A percentile compares a stretch with the other conserved stretches of the same genome.
phyloP scores from a whole-genome alignment of 805 yeast species.

The Zygosaccharomyces pseudorouxii region DNA sequence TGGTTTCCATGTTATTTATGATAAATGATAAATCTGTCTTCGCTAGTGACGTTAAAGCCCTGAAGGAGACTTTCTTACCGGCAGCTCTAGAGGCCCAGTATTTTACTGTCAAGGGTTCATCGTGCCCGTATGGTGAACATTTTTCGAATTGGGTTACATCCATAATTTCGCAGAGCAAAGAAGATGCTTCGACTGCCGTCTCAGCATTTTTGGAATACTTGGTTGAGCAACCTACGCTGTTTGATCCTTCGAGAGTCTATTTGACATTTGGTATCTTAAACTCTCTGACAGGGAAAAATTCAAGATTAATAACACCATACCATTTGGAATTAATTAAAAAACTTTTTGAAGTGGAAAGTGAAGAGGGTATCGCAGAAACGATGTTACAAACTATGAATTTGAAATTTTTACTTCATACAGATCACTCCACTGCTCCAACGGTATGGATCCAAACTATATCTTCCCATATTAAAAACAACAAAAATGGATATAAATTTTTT shows the following conservation, averaged over 20 bases:
- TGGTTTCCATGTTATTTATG: slow-evolving; percentile 51
- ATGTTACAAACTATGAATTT: slow-evolving; percentile 50
- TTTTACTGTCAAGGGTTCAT: slow-evolving; percentile 42
- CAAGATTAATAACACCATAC: slow-evolving; percentile 17
- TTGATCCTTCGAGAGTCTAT: slow-evolving; percentile 68
- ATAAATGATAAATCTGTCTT: slow-evolving; percentile 47
- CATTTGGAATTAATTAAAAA: slow-evolving; percentile 34
- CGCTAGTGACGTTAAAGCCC: slow-evolving; percentile 36
- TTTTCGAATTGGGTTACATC: slow-evolving; percentile 43
- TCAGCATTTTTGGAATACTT: slow-evolving; percentile 42
- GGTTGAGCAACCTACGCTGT: slow-evolving; percentile 45
- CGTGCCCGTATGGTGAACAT: slow-evolving; percentile 56
- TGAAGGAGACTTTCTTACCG: slow-evolving; percentile 48
- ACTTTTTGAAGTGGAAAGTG: slow-evolving; percentile 39
- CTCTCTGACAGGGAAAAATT: slow-evolving; percentile 40
- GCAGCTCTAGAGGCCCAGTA: slow-evolving; percentile 60
- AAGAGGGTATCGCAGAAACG: slow-evolving; percentile 50
- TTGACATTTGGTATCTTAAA: slow-evolving; percentile 50
- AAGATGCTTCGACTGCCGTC: slow-evolving; percentile 5
- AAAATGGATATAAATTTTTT: slow-evolving; percentile 31
- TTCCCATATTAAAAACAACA: slow-evolving; percentile 35
- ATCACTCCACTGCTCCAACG: slow-evolving; percentile 25
- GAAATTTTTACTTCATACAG: slow-evolving; percentile 40
- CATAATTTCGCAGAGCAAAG: slow-evolving; percentile 10
- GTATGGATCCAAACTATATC: slow-evolving; percentile 37